Conservation (phyloP, 495 filamentous ascomycete species). For the Cercophora sp. region DNA sequence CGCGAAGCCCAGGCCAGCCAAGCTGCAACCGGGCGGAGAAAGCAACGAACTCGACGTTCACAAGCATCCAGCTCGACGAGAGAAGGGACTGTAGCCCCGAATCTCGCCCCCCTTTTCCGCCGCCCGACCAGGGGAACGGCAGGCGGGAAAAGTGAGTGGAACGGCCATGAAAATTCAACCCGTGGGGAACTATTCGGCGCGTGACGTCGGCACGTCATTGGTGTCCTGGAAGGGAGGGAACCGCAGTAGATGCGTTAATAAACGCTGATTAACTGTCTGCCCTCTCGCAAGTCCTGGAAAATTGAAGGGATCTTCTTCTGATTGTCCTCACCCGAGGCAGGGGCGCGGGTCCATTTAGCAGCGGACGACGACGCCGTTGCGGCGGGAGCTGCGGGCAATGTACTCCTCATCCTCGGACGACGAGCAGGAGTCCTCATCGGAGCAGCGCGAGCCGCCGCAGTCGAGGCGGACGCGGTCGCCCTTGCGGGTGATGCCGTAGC, state of each 20-base stretch:
- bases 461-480: conserved; percentile 91
- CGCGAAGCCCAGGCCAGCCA: conserved; percentile 13
- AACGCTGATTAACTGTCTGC: not conserved
- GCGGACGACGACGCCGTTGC: conserved; percentile 76
- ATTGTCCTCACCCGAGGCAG: conserved; percentile 27
- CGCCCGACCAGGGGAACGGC: too few relatives aligned
- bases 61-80: too few relatives aligned
- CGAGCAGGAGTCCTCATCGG: conserved; percentile 63
- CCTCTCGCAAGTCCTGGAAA: conserved; percentile 15
- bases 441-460: conserved; percentile 82
- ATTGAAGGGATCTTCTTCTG: conserved; percentile 21
- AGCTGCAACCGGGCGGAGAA: not conserved
- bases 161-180: not conserved
- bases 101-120: too few relatives aligned
- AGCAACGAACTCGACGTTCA: too few relatives aligned
- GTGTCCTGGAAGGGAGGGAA: conserved; percentile 1
- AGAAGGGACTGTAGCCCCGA: too few relatives aligned
- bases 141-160: not conserved
- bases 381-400: conserved; percentile 53
- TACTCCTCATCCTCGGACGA: conserved; percentile 57
- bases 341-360: conserved; percentile 26
- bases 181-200: conserved; percentile 3
- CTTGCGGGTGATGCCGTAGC: conserved; percentile 92
- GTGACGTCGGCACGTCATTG: conserved; percentile 22
- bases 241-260: not conserved